Percentiles rank a stretch among this genome's conserved stretches.
phyloP scores from a whole-genome alignment of 352 stramenopile genomes.

The Pythium myriotylum region DNA sequence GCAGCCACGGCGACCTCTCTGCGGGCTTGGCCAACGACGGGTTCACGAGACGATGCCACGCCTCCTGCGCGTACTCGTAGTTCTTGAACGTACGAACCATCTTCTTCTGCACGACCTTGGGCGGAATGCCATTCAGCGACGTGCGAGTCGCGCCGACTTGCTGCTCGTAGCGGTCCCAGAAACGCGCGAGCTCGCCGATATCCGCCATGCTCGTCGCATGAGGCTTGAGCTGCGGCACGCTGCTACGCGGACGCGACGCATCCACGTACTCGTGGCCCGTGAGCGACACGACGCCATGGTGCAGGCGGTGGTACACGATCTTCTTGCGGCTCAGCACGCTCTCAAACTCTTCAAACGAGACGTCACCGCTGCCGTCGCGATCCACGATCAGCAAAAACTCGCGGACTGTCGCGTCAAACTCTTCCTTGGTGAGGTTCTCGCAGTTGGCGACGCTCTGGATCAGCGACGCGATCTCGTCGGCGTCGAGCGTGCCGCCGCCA shows the following conservation, averaged over 20 bases:
- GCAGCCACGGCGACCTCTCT: slow-evolving; percentile 71
- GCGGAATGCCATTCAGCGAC: slow-evolving; percentile 60
- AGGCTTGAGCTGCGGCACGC: slow-evolving; percentile 65
- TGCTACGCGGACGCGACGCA: slow-evolving; percentile 56
- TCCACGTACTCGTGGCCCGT: slow-evolving; percentile 83
- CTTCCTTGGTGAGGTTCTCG: slow-evolving; percentile 68
- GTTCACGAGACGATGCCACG: slow-evolving; percentile 82
- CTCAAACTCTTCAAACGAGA: slow-evolving; percentile 87
- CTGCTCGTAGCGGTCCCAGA: slow-evolving; percentile 76
- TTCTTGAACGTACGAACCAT: slow-evolving; percentile 87
- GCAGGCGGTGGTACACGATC: slow-evolving; percentile 66
- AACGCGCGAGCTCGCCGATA: slow-evolving; percentile 52
- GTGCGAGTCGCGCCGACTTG: slow-evolving; percentile 60
- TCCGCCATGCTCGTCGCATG: slow-evolving; percentile 50
- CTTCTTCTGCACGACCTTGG: slow-evolving; percentile 78
- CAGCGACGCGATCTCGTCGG: slow-evolving; percentile 62
- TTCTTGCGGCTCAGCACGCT: slow-evolving; percentile 67
- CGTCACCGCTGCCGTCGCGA: slow-evolving; percentile 76
- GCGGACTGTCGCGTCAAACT: slow-evolving; percentile 75
- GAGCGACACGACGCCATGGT: slow-evolving; percentile 61
- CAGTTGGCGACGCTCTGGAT: slow-evolving; percentile 71
- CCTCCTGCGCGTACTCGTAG: slow-evolving; percentile 87
- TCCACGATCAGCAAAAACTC: slow-evolving; percentile 84
- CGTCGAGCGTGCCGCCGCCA: slow-evolving; percentile 71
- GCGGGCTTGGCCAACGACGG: slow-evolving; percentile 66